phyloP scores from a whole-genome alignment of 2,329 filamentous ascomycete species.

The Sporothrix mexicana region DNA sequence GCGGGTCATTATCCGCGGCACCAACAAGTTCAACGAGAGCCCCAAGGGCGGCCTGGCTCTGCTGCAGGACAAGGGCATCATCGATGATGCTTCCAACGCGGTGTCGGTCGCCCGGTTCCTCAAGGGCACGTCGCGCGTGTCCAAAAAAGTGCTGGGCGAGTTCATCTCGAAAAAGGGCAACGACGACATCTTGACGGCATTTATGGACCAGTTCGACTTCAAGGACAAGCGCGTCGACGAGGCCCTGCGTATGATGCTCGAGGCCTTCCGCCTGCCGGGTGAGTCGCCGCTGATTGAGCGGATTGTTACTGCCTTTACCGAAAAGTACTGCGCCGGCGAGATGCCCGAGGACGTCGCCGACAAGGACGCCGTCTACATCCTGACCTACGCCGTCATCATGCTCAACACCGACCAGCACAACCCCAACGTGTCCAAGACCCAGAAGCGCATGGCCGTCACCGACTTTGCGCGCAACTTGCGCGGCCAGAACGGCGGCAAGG shows the following conservation, averaged over 20 bases:
- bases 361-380: constrained; percentile 84
- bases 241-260: constrained; percentile 82
- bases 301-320: constrained; percentile 85
- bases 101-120: constrained; percentile 84
- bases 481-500: constrained; percentile 82
- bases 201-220: constrained; percentile 89
- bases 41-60: constrained; percentile 89
- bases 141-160: constrained; percentile 89
- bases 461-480: constrained; percentile 90
- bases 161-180: constrained; percentile 92
- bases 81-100: constrained; percentile 75
- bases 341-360: constrained; percentile 78
- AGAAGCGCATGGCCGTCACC: constrained; percentile 81
- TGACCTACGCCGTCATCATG: constrained; percentile 97
- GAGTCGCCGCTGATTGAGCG: constrained; percentile 92
- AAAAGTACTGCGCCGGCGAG: constrained; percentile 77
- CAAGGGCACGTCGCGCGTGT: constrained; percentile 83
- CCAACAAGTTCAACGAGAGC: constrained; percentile 92
- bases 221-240: constrained; percentile 85
- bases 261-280: constrained; percentile 90
- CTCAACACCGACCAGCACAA: constrained; percentile 97
- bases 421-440: constrained; percentile 73
- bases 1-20: constrained; percentile 85
- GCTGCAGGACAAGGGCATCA: constrained; percentile 83
- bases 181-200: constrained; percentile 81